Conservation (phyloP, 768 basidiomycete species). For the Heimioporus sp. region DNA sequence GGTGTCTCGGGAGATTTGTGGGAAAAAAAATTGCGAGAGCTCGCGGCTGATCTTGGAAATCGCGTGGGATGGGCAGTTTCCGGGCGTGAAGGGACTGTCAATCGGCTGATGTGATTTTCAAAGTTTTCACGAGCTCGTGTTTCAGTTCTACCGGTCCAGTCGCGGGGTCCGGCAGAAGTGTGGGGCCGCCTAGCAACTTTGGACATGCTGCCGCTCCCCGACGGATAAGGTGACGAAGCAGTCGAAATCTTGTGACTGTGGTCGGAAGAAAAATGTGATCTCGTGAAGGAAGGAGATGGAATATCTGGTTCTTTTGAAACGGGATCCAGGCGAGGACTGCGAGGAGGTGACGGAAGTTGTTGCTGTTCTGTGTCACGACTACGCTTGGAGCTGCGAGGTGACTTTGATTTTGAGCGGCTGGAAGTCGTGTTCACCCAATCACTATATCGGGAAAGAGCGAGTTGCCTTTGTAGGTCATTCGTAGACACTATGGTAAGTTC, state of each 20-base stretch:
- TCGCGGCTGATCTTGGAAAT: slow-evolving; percentile 7
- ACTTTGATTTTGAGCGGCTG: slow-evolving; percentile 54
- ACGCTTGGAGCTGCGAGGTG: slow-evolving; percentile 46
- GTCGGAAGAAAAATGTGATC: slow-evolving; percentile 5
- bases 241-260: slow-evolving; percentile 30
- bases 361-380: slow-evolving; percentile 27
- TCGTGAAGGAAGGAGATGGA: slow-evolving; percentile 1
- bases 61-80: slow-evolving; percentile 27
- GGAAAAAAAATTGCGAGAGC: slow-evolving; percentile 16
- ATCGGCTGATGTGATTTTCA: slow-evolving; percentile 15
- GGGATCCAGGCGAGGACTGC: slow-evolving; percentile 22
- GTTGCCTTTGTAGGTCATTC: slow-evolving; percentile 64
- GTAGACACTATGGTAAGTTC: slow-evolving; percentile 68
- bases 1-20: slow-evolving; percentile 21
- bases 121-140: slow-evolving; percentile 8
- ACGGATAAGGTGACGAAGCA: slow-evolving; percentile 30
- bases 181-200: slow-evolving; percentile 56
- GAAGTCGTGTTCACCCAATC: slow-evolving; percentile 34
- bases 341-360: slow-evolving; percentile 41
- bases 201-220: slow-evolving; percentile 24
- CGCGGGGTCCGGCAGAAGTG: slow-evolving; percentile 71
- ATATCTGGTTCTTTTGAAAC: slow-evolving; percentile 8
- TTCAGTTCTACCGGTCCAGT: slow-evolving; percentile 40
- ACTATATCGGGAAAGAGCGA: slow-evolving; percentile 59
- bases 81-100: slow-evolving; percentile 19